Conservation (phyloP, 2,329 filamentous ascomycete species). For the Xylaria sp. region DNA sequence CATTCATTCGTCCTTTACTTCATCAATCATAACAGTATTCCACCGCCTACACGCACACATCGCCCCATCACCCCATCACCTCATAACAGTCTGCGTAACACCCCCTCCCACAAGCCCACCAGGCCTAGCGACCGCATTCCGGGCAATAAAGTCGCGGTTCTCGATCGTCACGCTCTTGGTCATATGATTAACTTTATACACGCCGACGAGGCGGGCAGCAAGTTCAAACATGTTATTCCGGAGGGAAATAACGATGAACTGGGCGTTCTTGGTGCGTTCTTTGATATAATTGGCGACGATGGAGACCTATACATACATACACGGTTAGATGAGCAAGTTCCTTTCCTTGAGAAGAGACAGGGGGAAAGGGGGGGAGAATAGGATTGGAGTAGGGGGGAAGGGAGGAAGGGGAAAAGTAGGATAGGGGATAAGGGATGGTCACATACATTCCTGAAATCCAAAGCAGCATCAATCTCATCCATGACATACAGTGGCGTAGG, state of each 20-base stretch:
- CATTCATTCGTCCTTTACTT: neutral
- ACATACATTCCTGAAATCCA: slow-evolving; percentile 97
- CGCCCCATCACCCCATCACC: neutral
- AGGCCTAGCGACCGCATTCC: slow-evolving; percentile 33
- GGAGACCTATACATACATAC: slow-evolving; percentile 67
- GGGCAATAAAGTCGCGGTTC: slow-evolving; percentile 75
- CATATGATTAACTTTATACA: slow-evolving; percentile 99
- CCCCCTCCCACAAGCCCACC: slow-evolving; percentile 12
- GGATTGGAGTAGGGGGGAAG: no score
- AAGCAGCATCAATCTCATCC: slow-evolving; percentile 98
- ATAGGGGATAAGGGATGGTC: neutral
- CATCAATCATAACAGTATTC: no score
- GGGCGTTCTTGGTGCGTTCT: slow-evolving; percentile 97
- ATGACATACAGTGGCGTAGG: slow-evolving; percentile 98
- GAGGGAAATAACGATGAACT: slow-evolving; percentile 97
- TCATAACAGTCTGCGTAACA: slow-evolving; percentile 21
- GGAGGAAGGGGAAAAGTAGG: no score
- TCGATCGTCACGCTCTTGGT: slow-evolving; percentile 91
- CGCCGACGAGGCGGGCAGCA: slow-evolving; percentile 90
- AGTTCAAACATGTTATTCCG: slow-evolving; percentile 99
- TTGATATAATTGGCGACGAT: slow-evolving; percentile 99
- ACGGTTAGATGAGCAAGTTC: neutral
- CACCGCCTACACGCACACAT: no score
- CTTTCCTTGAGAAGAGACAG: slow-evolving; percentile 22
- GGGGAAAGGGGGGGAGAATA: neutral